These are phyloP conservation scores for Heliamphora exappendiculata DNA, from an alignment of 148 eudicot species.

Conservation along the genomic window DNA sequence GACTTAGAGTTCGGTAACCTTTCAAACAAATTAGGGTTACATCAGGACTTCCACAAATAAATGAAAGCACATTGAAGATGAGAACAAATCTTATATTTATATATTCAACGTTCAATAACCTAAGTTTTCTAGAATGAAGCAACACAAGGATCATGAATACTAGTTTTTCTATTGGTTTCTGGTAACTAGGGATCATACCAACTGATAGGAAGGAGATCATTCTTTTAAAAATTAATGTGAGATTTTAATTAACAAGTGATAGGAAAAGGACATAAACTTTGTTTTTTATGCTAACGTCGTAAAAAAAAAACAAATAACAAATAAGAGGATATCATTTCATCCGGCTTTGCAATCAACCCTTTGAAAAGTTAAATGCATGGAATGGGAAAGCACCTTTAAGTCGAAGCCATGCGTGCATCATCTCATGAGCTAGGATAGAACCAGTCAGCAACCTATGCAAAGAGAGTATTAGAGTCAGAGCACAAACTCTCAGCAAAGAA, in stretches of 20 bases:
- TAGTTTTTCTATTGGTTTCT: not conserved
- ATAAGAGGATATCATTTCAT: not conserved
- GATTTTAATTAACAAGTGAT: not conserved
- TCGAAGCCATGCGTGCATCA: conserved; percentile 80
- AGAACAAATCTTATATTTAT: not conserved
- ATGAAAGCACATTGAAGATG: not conserved
- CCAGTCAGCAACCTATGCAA: conserved; percentile 56
- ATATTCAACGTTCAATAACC: not conserved
- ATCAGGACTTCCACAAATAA: conserved; percentile 8
- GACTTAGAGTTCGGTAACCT: conserved; percentile 68
- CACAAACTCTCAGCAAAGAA: not conserved
- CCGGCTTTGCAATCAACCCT: not conserved
- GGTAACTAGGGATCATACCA: not conserved
- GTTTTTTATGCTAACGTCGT: not conserved
- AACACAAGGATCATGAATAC: not conserved
- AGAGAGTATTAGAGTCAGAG: not conserved
- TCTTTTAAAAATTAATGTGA: not conserved
- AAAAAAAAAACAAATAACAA: not conserved
- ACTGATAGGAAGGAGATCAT: not conserved
- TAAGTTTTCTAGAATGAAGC: not conserved
- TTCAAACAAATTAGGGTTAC: not conserved
- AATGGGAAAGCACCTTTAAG: conserved; percentile 36
- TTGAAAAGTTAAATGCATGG: not conserved
- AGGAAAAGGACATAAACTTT: not conserved
- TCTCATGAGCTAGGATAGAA: conserved; percentile 70